Conservation (phyloP, 1,139 yeast species). For the Taiozyma sp. region DNA sequence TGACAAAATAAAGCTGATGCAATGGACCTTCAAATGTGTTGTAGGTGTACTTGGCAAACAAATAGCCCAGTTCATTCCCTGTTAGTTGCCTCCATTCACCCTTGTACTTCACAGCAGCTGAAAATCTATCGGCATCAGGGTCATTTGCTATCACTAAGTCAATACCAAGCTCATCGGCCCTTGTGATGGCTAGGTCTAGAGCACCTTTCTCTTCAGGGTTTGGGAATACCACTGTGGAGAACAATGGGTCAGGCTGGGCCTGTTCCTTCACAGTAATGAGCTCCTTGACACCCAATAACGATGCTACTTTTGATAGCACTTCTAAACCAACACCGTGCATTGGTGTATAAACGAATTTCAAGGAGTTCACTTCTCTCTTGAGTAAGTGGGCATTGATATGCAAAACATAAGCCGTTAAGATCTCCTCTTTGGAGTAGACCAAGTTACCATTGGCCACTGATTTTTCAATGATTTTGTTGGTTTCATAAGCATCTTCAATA, state of each 20-base stretch:
- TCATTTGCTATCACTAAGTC: conserved; percentile 80
- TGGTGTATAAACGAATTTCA: conserved; percentile 76
- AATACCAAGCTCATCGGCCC: conserved; percentile 34
- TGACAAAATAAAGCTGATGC: conserved; percentile 54
- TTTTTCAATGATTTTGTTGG: conserved; percentile 17
- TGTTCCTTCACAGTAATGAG: conserved; percentile 51
- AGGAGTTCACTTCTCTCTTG: conserved; percentile 1
- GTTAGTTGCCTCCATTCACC: conserved; percentile 73
- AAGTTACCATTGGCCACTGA: conserved; percentile 10
- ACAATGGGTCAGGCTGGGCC: conserved; percentile 72
- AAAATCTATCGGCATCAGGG: conserved; percentile 95
- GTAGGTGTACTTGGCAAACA: conserved; percentile 68
- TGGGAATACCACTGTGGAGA: conserved; percentile 84
- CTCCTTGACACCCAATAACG: conserved; percentile 30
- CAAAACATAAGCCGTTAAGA: conserved; percentile 31
- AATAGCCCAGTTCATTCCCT: conserved; percentile 86
- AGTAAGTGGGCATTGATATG: conserved; percentile 31
- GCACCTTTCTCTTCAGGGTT: conserved; percentile 98
- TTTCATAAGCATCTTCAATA: conserved; percentile 25
- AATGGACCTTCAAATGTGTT: conserved; percentile 23
- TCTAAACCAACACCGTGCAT: conserved; percentile 91
- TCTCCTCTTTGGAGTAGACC: conserved; percentile 25
- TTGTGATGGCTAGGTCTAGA: conserved; percentile 58
- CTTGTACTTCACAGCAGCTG: conserved; percentile 50
- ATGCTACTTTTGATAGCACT: conserved; percentile 28